Evolutionary conservation across 2,329 filamentous ascomycete genomes (phyloP).

Genomic region (Calonectria hawksworthii): DNA sequence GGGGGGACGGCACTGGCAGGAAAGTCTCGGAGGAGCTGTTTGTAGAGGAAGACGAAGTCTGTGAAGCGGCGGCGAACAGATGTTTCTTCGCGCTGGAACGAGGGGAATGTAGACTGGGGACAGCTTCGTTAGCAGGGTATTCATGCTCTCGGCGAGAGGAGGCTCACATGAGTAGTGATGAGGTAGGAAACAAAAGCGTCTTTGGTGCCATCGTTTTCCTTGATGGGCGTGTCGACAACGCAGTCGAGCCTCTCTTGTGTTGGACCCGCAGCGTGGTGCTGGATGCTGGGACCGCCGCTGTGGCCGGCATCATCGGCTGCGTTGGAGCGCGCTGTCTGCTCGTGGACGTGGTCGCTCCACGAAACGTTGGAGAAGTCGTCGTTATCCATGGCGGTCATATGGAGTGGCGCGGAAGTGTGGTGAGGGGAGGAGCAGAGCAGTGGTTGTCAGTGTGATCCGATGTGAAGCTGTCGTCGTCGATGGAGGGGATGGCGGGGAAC

Average conservation of each 20-base stretch:
- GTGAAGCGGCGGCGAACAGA: constrained; percentile 92
- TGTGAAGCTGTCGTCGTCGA: constrained; percentile 4
- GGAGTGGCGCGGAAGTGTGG: background rate
- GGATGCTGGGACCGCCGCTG: constrained; percentile 63
- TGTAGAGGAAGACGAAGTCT: constrained; percentile 97
- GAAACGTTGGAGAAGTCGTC: constrained; percentile 87
- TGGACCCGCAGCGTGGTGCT: constrained; percentile 72
- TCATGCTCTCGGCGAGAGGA: background rate
- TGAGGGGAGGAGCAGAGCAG: background rate
- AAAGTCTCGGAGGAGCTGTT: constrained; percentile 88
- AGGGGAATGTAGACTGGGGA: constrained; percentile 88
- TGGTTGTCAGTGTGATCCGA: background rate
- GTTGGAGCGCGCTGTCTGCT: constrained; percentile 49
- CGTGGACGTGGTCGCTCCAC: constrained; percentile 75
- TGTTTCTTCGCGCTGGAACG: constrained; percentile 87
- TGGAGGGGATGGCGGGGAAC: constrained; percentile 5
- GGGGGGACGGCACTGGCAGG: constrained; percentile 94
- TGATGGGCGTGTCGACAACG: constrained; percentile 84
- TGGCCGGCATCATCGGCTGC: constrained; percentile 46
- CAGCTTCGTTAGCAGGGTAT: constrained; percentile 18
- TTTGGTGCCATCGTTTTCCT: constrained; percentile 97
- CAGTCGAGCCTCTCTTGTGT: constrained; percentile 86
- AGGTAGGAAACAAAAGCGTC: constrained; percentile 97
- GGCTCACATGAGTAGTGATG: constrained; percentile 85
- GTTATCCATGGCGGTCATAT: constrained; percentile 63